Base-by-base conservation (phyloP, 176 grass and related monocot species). In the Aegilops umbellulata region DNA sequence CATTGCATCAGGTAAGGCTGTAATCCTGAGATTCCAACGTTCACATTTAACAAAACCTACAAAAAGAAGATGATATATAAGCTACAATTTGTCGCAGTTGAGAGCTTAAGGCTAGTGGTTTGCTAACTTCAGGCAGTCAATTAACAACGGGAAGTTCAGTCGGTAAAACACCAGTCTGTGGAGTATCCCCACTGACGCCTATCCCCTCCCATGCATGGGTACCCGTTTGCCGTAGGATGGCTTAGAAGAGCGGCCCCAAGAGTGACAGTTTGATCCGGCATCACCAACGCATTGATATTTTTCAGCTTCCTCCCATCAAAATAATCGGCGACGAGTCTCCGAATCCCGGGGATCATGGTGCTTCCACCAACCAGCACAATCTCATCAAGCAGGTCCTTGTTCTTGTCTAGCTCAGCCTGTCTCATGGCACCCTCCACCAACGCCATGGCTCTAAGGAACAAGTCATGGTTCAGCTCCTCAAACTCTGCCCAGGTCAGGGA, bases 381-480 rank as follows among this genome's bases (percentile, higher is more conserved):
- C 73, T 85, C 83, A 35, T 85, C 31, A 17, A 78, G 1, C 72
- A 75, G 15, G 1, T 16, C 22, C 69, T 35, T 70, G 20, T 51
- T 29, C 72, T 76, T 20, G 23, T 51, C 72, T 8, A 76, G 42
- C 25, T 1, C 15, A 76, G 42, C 72, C 4, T 76, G 41, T 44
- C 46, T 44, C 72, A 76, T 76, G 72, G 16, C 72, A 32, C 63
- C 10, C 2, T 86, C 84, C 64, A 79, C 7, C 63, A 86, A 26
- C 0, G 6, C 64, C 26, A 86, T 16, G 47, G 19, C 84, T 47
- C 9, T 79, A 3, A 68, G 32, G 11, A 79, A 78, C 23, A 86
- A 19, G 65, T 86, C 75, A 4, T 13, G 47, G 65, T 69, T 86
- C 11, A 86, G 47, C 64, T 86, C 64, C 84, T 86, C 84, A 11